Evolutionary conservation across 2,329 filamentous ascomycete genomes (phyloP).

Genomic region (Colletotrichum tanaceti): DNA sequence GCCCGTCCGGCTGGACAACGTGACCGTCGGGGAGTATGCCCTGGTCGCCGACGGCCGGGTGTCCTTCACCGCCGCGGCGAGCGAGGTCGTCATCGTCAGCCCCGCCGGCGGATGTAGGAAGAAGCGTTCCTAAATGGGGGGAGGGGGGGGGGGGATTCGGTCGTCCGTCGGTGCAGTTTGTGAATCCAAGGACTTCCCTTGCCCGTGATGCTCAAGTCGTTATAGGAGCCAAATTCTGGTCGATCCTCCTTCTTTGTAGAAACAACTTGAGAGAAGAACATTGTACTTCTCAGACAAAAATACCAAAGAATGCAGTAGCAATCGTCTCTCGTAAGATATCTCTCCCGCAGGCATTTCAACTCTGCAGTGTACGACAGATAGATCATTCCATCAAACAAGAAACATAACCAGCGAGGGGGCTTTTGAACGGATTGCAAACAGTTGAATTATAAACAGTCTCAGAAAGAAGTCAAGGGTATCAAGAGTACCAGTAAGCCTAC

Average conservation of each 20-base stretch:
- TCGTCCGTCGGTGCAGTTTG: background rate
- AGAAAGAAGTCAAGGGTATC: slow-evolving; percentile 37
- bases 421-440: background rate
- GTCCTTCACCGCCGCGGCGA: slow-evolving; percentile 55
- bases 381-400: background rate
- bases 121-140: background rate
- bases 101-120: background rate
- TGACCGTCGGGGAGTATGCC: slow-evolving; percentile 62
- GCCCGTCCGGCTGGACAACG: slow-evolving; percentile 65
- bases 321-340: too few species aligned
- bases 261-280: too few species aligned
- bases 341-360: too few species aligned
- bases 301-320: too few species aligned
- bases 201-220: too few species aligned
- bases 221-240: too few species aligned
- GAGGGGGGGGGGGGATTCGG: too few species aligned
- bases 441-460: background rate
- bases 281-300: too few species aligned
- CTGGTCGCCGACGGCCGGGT: slow-evolving; percentile 52
- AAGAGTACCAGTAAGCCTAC: slow-evolving; percentile 40
- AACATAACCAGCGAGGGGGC: background rate
- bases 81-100: slow-evolving; percentile 55
- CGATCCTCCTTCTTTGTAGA: too few species aligned
- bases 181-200: background rate
- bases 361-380: too few species aligned